Evolutionary conservation across 495 filamentous ascomycete genomes (phyloP).

Genomic region (Hyphodiscus hymeniophilus): DNA sequence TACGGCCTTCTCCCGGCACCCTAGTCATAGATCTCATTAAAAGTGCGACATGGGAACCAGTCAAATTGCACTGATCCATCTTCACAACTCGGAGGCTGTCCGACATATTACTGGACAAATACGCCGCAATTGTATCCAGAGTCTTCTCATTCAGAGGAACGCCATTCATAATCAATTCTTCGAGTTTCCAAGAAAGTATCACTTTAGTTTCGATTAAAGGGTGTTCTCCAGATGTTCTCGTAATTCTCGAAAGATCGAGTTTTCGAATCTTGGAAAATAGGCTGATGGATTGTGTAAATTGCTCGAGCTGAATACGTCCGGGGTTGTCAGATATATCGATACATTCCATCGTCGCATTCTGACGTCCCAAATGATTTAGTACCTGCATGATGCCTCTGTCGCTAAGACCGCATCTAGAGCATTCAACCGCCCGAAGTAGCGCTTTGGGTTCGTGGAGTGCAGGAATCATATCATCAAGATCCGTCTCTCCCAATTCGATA

Average conservation of each 20-base stretch:
- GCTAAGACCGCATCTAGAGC: conserved; percentile 68
- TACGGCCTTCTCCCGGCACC: conserved; percentile 42
- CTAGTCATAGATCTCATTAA: conserved; percentile 66
- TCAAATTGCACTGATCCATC: conserved; percentile 75
- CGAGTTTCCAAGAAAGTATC: conserved; percentile 63
- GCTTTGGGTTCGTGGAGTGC: conserved; percentile 29
- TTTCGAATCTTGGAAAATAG: conserved; percentile 52
- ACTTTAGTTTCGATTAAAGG: conserved; percentile 60
- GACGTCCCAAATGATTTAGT: conserved; percentile 49
- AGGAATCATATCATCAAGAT: conserved; percentile 47
- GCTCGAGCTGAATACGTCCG: conserved; percentile 57
- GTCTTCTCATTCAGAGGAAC: conserved; percentile 48
- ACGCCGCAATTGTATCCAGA: conserved; percentile 52
- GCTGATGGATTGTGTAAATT: conserved; percentile 35
- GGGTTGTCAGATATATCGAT: conserved; percentile 72
- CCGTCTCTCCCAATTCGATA: conserved; percentile 74
- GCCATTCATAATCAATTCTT: conserved; percentile 62
- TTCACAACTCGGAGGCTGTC: conserved; percentile 56
- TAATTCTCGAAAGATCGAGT: conserved; percentile 62
- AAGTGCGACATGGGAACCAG: conserved; percentile 66
- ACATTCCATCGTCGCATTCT: conserved; percentile 65
- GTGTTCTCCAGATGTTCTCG: conserved; percentile 51
- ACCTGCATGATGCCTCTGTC: conserved; percentile 48
- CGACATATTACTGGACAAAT: conserved; percentile 55
- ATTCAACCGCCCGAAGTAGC: conserved; percentile 71